Conservation (phyloP, 805 yeast species). For the Saccharomycopsis babjevae region DNA sequence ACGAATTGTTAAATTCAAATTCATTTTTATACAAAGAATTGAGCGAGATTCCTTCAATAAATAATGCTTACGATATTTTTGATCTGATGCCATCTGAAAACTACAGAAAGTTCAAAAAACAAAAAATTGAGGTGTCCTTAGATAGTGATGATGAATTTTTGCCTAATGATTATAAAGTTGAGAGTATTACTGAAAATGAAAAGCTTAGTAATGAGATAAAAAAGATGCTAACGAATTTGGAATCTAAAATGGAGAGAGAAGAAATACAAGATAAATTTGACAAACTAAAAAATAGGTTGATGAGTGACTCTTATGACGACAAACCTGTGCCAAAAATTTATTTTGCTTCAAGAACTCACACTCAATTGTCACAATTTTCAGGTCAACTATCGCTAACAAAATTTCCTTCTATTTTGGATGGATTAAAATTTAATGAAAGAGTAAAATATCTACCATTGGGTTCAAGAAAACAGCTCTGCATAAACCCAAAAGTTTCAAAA, state of each 20-base stretch:
- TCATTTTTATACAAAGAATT: constrained; percentile 9
- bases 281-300: constrained; percentile 10
- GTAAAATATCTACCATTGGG: constrained; percentile 66
- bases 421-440: constrained; percentile 32
- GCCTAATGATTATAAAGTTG: constrained; percentile 31
- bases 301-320: constrained; percentile 20
- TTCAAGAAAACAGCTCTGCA: constrained; percentile 78
- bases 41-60: neutral
- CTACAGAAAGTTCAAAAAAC: constrained; percentile 18
- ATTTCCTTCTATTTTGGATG: constrained; percentile 40
- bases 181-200: constrained; percentile 15
- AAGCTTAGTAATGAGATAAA: constrained; percentile 39
- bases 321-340: constrained; percentile 37
- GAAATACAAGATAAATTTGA: constrained; percentile 15
- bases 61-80: neutral
- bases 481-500: constrained; percentile 50
- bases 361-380: constrained; percentile 75
- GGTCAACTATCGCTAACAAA: constrained; percentile 54
- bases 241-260: constrained; percentile 20
- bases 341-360: constrained; percentile 83
- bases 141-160: constrained; percentile 31
- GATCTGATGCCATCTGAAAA: constrained; percentile 11
- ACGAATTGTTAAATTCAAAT: constrained; percentile 20
- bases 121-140: constrained; percentile 17
- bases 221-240: constrained; percentile 35